These are phyloP conservation scores for Xylaria sp. DNA, from an alignment of 2,329 filamentous ascomycete genomes.

Conservation along the genomic window DNA sequence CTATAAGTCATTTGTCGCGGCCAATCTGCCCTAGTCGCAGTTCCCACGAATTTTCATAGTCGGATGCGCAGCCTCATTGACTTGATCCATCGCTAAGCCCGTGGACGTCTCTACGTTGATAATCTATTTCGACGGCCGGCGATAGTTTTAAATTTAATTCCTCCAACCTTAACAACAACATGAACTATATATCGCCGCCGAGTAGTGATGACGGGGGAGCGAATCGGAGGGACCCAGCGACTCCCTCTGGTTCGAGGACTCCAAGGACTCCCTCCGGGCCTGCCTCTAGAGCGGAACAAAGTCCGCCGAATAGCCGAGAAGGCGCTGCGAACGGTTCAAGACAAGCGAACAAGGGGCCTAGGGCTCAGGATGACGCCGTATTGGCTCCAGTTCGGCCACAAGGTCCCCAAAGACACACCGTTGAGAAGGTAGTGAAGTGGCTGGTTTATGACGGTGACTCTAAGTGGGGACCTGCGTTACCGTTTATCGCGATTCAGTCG, in stretches of 20 bases:
- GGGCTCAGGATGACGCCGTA: neutral
- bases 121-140: neutral
- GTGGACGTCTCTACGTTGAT: neutral
- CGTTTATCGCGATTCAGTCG: neutral
- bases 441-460: conserved; percentile 7
- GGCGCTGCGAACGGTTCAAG: too few relatives aligned
- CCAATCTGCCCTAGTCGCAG: neutral
- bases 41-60: conserved; percentile 2
- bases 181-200: neutral
- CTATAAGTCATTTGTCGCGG: conserved; percentile 1
- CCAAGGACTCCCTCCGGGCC: too few relatives aligned
- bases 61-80: neutral
- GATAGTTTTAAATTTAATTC: neutral
- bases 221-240: too few relatives aligned
- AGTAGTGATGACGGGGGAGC: too few relatives aligned
- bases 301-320: too few relatives aligned
- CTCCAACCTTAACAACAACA: neutral
- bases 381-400: neutral
- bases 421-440: neutral
- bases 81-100: neutral
- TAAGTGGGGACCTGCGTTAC: conserved; percentile 19
- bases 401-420: neutral
- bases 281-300: too few relatives aligned
- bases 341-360: too few relatives aligned
- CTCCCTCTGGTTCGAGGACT: too few relatives aligned